A percentile compares a stretch with the other conserved stretches of the same genome.
These are phyloP conservation scores for Sordaria brevicollis DNA, from an alignment of 495 filamentous ascomycete genomes.

Conservation along the genomic window DNA sequence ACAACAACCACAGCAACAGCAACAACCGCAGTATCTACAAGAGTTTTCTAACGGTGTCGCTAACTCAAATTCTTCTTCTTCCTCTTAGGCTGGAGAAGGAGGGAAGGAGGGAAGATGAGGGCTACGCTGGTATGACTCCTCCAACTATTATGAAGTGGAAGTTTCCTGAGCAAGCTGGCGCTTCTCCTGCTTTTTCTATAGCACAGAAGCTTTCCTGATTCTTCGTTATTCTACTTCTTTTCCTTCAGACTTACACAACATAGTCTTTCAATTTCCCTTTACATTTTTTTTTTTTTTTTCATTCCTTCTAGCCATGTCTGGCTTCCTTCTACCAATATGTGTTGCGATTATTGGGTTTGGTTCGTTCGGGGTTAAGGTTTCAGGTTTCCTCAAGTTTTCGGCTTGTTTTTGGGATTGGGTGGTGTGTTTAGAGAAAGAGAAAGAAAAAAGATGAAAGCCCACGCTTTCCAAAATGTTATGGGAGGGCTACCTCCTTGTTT, in stretches of 20 bases:
- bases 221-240: background rate
- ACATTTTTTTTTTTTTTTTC: background rate
- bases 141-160: too few species aligned
- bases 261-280: background rate
- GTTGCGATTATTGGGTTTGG: background rate
- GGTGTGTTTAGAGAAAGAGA: background rate
- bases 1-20: too few species aligned
- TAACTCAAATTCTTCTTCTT: background rate
- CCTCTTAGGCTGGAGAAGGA: background rate
- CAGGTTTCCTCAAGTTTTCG: too few species aligned
- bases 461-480: background rate
- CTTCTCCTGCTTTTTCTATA: background rate
- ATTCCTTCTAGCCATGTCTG: background rate
- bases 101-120: too few species aligned
- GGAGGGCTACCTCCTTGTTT: background rate
- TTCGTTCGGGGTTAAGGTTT: too few species aligned
- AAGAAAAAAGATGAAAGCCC: background rate
- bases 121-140: too few species aligned
- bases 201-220: too few species aligned
- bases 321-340: background rate
- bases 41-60: too few species aligned
- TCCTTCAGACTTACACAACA: background rate
- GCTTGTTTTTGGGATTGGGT: background rate
- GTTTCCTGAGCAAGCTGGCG: too few species aligned
- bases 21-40: too few species aligned